Percentiles rank a stretch among this genome's conserved stretches.
Evolutionary conservation across 495 filamentous ascomycete species (phyloP).

Genomic region (Xylaria acuta): DNA sequence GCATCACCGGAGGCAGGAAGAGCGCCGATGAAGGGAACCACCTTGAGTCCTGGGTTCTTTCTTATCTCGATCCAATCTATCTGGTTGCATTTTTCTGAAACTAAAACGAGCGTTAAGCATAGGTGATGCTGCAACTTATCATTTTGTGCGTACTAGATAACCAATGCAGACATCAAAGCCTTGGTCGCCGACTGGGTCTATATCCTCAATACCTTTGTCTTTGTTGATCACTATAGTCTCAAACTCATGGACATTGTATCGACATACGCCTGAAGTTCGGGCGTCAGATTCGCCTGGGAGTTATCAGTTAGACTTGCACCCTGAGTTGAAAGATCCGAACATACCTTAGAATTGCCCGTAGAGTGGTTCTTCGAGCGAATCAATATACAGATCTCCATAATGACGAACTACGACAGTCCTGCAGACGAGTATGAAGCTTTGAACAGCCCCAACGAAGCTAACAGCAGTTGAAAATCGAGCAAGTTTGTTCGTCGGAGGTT

Average conservation of each 20-base stretch:
- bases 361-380: neutral
- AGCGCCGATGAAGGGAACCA: neutral
- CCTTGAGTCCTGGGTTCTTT: neutral
- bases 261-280: neutral
- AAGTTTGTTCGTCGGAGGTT: neutral
- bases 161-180: neutral
- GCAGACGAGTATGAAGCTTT: neutral
- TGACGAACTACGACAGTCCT: neutral
- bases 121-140: neutral
- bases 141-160: neutral
- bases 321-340: neutral
- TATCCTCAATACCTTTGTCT: neutral
- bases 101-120: neutral
- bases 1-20: neutral
- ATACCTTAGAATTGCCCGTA: neutral
- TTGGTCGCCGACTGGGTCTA: neutral
- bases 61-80: neutral
- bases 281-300: neutral
- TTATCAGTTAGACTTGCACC: neutral
- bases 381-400: neutral
- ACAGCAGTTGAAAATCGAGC: neutral
- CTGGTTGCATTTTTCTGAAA: neutral
- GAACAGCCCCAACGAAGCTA: neutral
- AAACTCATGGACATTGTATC: neutral
- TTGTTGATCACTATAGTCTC: neutral